Conservation (phyloP, 2,329 filamentous ascomycete species). For the Elsinoe necatrix region DNA sequence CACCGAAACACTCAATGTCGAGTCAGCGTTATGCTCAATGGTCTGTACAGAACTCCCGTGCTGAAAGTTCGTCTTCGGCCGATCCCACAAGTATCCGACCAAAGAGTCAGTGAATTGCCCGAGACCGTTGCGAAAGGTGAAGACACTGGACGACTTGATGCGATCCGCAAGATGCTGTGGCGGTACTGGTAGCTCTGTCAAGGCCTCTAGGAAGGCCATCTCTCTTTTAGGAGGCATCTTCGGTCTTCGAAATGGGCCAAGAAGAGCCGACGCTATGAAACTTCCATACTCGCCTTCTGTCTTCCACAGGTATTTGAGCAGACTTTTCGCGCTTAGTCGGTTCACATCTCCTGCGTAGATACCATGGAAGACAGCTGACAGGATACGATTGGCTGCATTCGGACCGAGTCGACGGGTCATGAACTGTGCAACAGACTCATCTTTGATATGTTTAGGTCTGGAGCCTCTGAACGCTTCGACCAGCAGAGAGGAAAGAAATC, state of each 20-base stretch:
- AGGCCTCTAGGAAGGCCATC: slow-evolving; percentile 5
- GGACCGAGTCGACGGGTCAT: slow-evolving; percentile 48
- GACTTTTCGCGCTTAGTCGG: slow-evolving; percentile 63
- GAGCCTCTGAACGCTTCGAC: slow-evolving; percentile 27
- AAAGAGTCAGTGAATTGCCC: slow-evolving; percentile 33
- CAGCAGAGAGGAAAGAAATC: slow-evolving; percentile 32
- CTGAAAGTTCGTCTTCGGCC: slow-evolving; percentile 34
- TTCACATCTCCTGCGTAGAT: slow-evolving; percentile 88
- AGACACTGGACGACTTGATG: slow-evolving; percentile 32
- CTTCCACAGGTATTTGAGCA: slow-evolving; percentile 46
- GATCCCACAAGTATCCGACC: slow-evolving; percentile 30
- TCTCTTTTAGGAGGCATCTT: slow-evolving; percentile 24
- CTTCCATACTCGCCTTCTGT: slow-evolving; percentile 40
- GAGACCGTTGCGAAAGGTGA: slow-evolving; percentile 38
- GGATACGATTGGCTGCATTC: slow-evolving; percentile 58
- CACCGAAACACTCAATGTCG: slow-evolving; percentile 28
- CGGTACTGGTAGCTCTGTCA: neutral
- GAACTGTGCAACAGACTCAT: slow-evolving; percentile 67
- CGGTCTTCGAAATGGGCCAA: slow-evolving; percentile 25
- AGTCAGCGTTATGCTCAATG: slow-evolving; percentile 23
- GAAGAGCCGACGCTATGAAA: slow-evolving; percentile 29
- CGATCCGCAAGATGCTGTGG: slow-evolving; percentile 10
- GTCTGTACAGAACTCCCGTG: slow-evolving; percentile 35
- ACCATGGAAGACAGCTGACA: slow-evolving; percentile 71
- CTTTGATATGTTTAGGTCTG: slow-evolving; percentile 36